A percentile compares a stretch with the other conserved stretches of the same genome.
Conservation (phyloP, 148 eudicot genomes). For the Persicaria maculosa region DNA sequence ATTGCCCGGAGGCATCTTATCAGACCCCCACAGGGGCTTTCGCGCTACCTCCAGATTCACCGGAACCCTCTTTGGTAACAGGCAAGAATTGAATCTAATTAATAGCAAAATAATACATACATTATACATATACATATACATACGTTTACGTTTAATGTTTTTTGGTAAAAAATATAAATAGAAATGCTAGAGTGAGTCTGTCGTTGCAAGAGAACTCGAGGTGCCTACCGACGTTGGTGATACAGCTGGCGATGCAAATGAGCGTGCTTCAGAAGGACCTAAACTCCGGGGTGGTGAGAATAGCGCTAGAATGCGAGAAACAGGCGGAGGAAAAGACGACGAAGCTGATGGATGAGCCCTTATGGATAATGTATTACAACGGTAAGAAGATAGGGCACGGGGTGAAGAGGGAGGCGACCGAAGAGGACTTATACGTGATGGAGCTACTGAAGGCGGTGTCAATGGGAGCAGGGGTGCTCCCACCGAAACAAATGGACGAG, state of each 20-base stretch:
- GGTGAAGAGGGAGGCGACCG: slow-evolving; percentile 1
- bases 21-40: slow-evolving; percentile 16
- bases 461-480: slow-evolving; percentile 8
- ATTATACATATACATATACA: neutral
- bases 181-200: neutral
- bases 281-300: slow-evolving; percentile 3
- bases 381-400: slow-evolving; percentile 7
- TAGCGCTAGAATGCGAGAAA: slow-evolving; percentile 5
- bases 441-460: slow-evolving; percentile 12
- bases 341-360: neutral
- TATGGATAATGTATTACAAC: slow-evolving; percentile 10
- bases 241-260: slow-evolving; percentile 2
- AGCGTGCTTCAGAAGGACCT: neutral
- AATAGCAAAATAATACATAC: neutral
- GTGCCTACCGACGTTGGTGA: neutral
- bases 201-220: slow-evolving; percentile 1
- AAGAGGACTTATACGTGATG: slow-evolving; percentile 9
- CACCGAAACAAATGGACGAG: neutral
- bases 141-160: neutral
- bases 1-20: slow-evolving; percentile 27
- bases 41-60: slow-evolving; percentile 25
- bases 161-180: too few species aligned
- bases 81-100: slow-evolving; percentile 29
- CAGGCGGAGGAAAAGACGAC: neutral
- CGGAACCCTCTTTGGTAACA: slow-evolving; percentile 64